Conservation (phyloP, 306 rosid genomes). For the Fagus crenata region DNA sequence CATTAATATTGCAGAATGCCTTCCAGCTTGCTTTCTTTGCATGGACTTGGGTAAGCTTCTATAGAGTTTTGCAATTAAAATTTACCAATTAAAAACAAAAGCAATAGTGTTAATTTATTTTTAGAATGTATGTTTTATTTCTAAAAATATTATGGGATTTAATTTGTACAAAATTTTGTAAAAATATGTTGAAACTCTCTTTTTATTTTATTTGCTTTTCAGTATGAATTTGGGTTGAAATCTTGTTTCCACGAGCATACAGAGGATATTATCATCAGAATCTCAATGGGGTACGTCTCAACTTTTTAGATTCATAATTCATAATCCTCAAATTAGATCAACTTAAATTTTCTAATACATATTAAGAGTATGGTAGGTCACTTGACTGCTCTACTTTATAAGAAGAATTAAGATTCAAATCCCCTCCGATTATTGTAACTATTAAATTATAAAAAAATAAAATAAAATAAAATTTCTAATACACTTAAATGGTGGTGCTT, state of each 20-base stretch:
- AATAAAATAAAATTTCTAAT: background rate
- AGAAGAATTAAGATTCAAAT: too few relatives aligned
- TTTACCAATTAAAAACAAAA: too few relatives aligned
- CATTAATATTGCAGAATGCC: conserved; percentile 57
- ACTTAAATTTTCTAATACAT: background rate
- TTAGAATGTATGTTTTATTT: too few relatives aligned
- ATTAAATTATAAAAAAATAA: too few relatives aligned
- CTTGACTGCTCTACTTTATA: too few relatives aligned
- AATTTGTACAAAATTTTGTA: too few relatives aligned
- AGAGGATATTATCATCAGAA: conserved; percentile 66
- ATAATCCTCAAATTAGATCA: background rate
- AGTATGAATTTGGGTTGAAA: conserved; percentile 66
- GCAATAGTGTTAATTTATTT: too few relatives aligned
- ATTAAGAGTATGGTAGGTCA: too few relatives aligned
- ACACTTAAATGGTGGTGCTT: background rate
- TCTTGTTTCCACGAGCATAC: conserved; percentile 62
- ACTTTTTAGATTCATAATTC: background rate
- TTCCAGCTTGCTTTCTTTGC: conserved; percentile 83
- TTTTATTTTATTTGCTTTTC: conserved; percentile 4
- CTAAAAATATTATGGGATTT: too few relatives aligned
- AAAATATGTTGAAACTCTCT: background rate
- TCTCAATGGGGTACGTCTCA: conserved; percentile 71
- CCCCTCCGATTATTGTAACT: too few relatives aligned
- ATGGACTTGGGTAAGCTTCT: conserved; percentile 65
- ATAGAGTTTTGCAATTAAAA: too few relatives aligned